Evolutionary conservation across 306 rosid genomes (phyloP), one percentile per base, ranked within the genome.

Genomic region (Gleditsia sinensis): DNA sequence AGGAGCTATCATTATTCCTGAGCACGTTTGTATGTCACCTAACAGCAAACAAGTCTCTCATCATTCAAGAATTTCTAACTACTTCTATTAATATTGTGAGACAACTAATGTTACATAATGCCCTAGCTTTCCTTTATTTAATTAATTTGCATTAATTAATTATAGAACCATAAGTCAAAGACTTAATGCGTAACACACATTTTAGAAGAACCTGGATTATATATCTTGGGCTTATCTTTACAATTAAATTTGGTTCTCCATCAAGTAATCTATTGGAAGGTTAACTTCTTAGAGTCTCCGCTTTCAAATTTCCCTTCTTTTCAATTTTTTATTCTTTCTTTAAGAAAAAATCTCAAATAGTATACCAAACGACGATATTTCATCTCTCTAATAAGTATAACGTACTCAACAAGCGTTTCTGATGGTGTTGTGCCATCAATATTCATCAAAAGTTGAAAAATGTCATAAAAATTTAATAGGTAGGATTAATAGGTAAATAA

Each of bases 11-110:
- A 85, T 74, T 74, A 72, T 67, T 69, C 69, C 51, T 37, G n/a
- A 43, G 59, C 76, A 71, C 88, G 80, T 85, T 72, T 82, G 42
- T 77, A 42, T 85, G 88, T 87, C 87, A 82, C 96, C 89, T 76
- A 82, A 83, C 86, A 70, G 28, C 90, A 78, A 82, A 84, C 86
- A 86, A 14, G 69, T 75, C 76, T 77, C 56, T 48, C 76, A 75
- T 67, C 79, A 72, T 83, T 75, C 77, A 32, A 72, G 67, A 67
- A 42, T 72, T 53, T 57, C 48, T 28, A 34, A 61, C 46, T 66
- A 62, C 58, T 57, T 55, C 79, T 43, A 49, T 57, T 43, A 67
- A 80, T 74, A n/a, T n/a, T n/a, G 66, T 57, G 75, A 75, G 46
- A 62, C 84, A 71, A 75, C 72, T 82, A 67, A 72, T 55, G 58